Conservation (phyloP, 1,139 yeast genomes). For the Saccharomyces hybrid region DNA sequence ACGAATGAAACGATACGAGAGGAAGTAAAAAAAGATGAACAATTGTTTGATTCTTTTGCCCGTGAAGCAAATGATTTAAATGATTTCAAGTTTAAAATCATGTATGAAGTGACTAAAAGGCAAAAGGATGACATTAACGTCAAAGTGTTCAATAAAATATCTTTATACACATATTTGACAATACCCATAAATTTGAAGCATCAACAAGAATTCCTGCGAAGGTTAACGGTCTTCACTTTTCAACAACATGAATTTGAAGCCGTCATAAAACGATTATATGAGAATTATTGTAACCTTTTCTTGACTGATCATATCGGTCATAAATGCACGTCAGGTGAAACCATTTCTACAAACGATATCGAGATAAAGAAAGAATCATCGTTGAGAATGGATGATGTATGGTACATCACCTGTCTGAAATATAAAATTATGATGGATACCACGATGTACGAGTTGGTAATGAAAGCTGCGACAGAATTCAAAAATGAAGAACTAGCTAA, state of each 20-base stretch:
- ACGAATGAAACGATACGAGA: conserved; percentile 2
- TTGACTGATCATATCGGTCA: background rate
- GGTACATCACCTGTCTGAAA: conserved; percentile 16
- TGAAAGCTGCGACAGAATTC: conserved; percentile 57
- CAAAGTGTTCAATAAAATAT: conserved; percentile 16
- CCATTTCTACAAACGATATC: background rate
- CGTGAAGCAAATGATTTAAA: conserved; percentile 6
- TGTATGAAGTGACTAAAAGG: conserved; percentile 16
- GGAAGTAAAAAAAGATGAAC: conserved; percentile 5
- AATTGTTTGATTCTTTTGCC: conserved; percentile 2
- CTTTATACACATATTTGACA: conserved; percentile 21
- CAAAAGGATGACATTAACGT: conserved; percentile 16
- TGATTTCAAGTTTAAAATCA: conserved; percentile 17
- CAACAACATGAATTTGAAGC: conserved; percentile 24
- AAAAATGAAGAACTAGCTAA: conserved; percentile 52
- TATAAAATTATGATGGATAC: conserved; percentile 37
- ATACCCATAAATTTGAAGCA: conserved; percentile 25
- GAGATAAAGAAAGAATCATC: background rate
- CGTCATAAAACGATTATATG: conserved; percentile 7
- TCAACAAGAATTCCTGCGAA: conserved; percentile 21
- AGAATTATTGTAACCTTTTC: background rate
- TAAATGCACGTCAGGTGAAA: background rate
- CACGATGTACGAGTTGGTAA: conserved; percentile 51
- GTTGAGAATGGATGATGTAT: background rate
- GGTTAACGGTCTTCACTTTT: conserved; percentile 24